A percentile compares a stretch with the other conserved stretches of the same genome.
These are phyloP conservation scores for Phyllosticta capitalensis DNA, from an alignment of 2,329 filamentous ascomycete genomes.

Conservation along the genomic window DNA sequence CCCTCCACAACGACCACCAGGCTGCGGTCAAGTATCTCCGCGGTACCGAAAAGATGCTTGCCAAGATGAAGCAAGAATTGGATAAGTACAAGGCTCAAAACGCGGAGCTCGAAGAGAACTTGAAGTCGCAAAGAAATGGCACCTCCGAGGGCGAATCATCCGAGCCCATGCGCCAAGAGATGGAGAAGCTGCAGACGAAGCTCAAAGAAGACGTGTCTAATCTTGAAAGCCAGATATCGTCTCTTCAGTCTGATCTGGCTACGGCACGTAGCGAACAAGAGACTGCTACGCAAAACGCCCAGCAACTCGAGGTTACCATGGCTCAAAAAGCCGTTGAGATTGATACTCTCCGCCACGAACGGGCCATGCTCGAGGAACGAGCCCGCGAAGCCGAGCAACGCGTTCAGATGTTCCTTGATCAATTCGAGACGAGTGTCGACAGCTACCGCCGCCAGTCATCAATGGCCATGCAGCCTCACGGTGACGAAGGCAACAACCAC, in stretches of 20 bases:
- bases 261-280: conserved; percentile 61
- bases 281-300: conserved; percentile 40
- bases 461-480: conserved; percentile 8
- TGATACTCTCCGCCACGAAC: conserved; percentile 75
- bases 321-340: conserved; percentile 57
- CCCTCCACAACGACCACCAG: conserved; percentile 94
- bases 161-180: conserved; percentile 54
- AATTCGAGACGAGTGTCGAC: conserved; percentile 88
- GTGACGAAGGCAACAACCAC: conserved; percentile 28
- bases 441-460: conserved; percentile 76
- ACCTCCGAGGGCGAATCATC: conserved; percentile 32
- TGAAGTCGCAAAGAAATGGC: conserved; percentile 45
- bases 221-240: conserved; percentile 62
- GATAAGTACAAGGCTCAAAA: conserved; percentile 85
- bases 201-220: conserved; percentile 55
- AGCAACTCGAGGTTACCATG: conserved; percentile 45
- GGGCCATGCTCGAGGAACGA: conserved; percentile 68
- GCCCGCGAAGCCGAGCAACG: conserved; percentile 87
- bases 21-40: conserved; percentile 97
- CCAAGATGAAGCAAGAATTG: conserved; percentile 97
- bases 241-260: conserved; percentile 60
- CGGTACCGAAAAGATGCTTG: conserved; percentile 97
- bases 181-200: conserved; percentile 60
- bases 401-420: conserved; percentile 84
- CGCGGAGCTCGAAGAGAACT: conserved; percentile 67